A percentile compares a stretch with the other conserved stretches of the same genome.
Conservation (phyloP, 768 basidiomycete species). For the Termitomyces sp. region DNA sequence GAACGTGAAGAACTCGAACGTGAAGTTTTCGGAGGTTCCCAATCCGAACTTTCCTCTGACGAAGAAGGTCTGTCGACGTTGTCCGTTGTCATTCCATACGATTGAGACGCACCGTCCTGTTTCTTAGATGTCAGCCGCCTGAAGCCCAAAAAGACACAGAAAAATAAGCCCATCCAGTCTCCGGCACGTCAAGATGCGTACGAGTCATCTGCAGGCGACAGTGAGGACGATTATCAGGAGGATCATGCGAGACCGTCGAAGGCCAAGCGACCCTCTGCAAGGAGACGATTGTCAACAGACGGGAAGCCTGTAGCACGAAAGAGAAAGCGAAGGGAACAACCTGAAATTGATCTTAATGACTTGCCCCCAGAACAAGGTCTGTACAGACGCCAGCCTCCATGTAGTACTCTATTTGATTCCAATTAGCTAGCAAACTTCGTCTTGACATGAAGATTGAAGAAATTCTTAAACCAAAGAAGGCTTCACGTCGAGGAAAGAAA, state of each 20-base stretch:
- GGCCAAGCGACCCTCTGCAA: conserved; percentile 26
- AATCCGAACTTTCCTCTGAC: conserved; percentile 78
- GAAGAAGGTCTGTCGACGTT: conserved; percentile 44
- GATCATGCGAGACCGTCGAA: conserved; percentile 20
- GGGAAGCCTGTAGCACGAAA: conserved; percentile 31
- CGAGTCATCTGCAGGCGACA: conserved; percentile 39
- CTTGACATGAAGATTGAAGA: conserved; percentile 84
- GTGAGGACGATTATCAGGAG: conserved; percentile 48
- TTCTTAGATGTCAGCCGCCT: conserved; percentile 36
- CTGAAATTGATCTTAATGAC: conserved; percentile 62
- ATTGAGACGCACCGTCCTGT: neutral
- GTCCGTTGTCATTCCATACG: neutral
- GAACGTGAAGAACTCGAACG: conserved; percentile 58
- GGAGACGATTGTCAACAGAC: conserved; percentile 20
- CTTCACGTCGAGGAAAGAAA: conserved; percentile 64
- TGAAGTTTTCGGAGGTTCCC: conserved; percentile 79
- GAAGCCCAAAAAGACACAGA: conserved; percentile 32
- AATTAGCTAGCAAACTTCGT: conserved; percentile 65
- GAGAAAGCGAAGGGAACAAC: conserved; percentile 56
- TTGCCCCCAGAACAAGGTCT: conserved; percentile 76
- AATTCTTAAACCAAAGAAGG: conserved; percentile 78
- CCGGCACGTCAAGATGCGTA: conserved; percentile 50
- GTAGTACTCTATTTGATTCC: neutral
- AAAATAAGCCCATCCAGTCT: conserved; percentile 23
- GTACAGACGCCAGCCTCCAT: conserved; percentile 9